Base-by-base conservation (phyloP, 352 stramenopile genomes). In the Proteromonas lacertae region DNA sequence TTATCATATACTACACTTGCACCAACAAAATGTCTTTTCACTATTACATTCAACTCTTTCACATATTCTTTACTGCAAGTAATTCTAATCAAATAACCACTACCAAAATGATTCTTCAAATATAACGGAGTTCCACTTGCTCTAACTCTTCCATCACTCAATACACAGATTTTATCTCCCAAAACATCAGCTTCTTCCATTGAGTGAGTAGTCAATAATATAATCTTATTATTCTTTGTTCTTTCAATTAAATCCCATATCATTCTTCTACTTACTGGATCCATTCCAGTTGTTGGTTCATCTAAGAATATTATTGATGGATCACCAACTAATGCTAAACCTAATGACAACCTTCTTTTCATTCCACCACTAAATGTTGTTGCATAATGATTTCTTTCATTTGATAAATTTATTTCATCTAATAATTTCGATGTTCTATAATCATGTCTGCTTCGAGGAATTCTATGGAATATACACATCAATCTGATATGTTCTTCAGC, bases 321-420 rank as follows among this genome's bases (percentile, higher is more conserved):
- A 21, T 64, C 56, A 5, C 66, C 66, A 32, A 81, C 70, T 49
- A 80, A 59, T 3, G 66, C 66, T 23, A 82, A 74, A 0, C 62
- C 68, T n/a, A 82, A 56, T 12, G 59, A 79, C 12, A 82, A 41
- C 44, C 73, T 71, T 25, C 68, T 60, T 40, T 81, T 82, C 47
- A 77, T 82, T 24, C 69, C 69, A 13, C 72, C 72, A 28, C 64
- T 78, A 9, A 82, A 31, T 13, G 13, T 31, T 13, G 13, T 13
- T 13, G 26, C 26, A 13, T 13, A 13, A 13, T 13, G 26, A 31
- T 31, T 31, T n/a, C n/a, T n/a, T n/a, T n/a, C n/a, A n/a, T n/a
- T n/a, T n/a, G n/a, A n/a, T n/a, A n/a, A n/a, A n/a, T n/a, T n/a
- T n/a, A n/a, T n/a, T n/a, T n/a, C n/a, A n/a, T n/a, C n/a, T n/a